These are phyloP conservation scores for Colletotrichum zoysiae DNA, from an alignment of 2,329 filamentous ascomycete species.

Conservation along the genomic window DNA sequence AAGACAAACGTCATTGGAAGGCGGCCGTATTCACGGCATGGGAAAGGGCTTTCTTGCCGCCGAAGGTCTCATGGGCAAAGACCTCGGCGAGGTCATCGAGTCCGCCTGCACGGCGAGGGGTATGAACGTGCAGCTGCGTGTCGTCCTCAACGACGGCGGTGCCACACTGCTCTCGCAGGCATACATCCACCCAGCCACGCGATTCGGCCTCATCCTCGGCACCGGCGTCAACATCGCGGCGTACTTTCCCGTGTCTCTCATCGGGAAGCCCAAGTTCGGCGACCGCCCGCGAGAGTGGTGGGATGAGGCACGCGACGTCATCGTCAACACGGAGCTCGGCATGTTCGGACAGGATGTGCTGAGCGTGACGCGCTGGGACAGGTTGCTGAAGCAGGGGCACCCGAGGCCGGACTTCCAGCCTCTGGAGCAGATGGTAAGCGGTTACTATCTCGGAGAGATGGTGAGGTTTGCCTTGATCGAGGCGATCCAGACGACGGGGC, in stretches of 20 bases:
- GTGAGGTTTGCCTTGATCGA: slow-evolving; percentile 70
- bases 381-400: slow-evolving; percentile 63
- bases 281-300: slow-evolving; percentile 68
- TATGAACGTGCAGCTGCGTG: slow-evolving; percentile 67
- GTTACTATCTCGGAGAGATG: slow-evolving; percentile 76
- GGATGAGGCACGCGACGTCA: slow-evolving; percentile 69
- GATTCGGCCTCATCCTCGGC: slow-evolving; percentile 75
- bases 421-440: slow-evolving; percentile 72
- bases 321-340: slow-evolving; percentile 76
- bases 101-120: slow-evolving; percentile 63
- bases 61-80: slow-evolving; percentile 68
- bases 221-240: slow-evolving; percentile 76
- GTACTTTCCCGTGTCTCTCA: slow-evolving; percentile 69
- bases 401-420: slow-evolving; percentile 71
- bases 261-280: slow-evolving; percentile 69
- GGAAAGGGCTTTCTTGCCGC: slow-evolving; percentile 75
- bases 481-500: slow-evolving; percentile 65
- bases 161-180: slow-evolving; percentile 75
- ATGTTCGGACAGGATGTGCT: slow-evolving; percentile 74
- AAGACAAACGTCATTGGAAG: slow-evolving; percentile 73
- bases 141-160: slow-evolving; percentile 76
- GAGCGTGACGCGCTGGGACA: slow-evolving; percentile 73
- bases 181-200: slow-evolving; percentile 68
- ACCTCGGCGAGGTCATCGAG: slow-evolving; percentile 70
- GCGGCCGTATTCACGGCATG: slow-evolving; percentile 72